Percentiles rank a stretch among this genome's conserved stretches.
Conservation (phyloP, 2,329 filamentous ascomycete species). For the Sarocladium oryzae region DNA sequence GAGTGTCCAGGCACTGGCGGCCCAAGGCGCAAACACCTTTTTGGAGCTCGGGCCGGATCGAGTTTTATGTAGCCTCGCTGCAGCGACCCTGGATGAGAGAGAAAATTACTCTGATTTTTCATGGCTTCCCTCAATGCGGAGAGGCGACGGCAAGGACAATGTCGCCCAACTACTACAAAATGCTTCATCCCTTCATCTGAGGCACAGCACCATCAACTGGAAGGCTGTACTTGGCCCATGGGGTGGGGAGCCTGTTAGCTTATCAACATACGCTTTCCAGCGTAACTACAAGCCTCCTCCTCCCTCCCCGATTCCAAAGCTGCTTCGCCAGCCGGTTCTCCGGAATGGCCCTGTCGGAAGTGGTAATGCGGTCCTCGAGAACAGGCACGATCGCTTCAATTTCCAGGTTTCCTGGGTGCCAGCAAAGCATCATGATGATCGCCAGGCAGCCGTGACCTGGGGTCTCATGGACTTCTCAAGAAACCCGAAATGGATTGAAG, state of each 20-base stretch:
- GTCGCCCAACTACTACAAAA: conserved; percentile 16
- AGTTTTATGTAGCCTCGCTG: conserved; percentile 23
- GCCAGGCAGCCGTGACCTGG: conserved; percentile 6
- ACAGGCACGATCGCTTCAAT: conserved; percentile 1
- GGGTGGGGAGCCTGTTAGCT: conserved; percentile 18
- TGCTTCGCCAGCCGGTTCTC: not conserved
- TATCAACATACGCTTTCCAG: conserved; percentile 27
- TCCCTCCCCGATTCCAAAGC: not conserved
- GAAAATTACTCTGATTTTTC: not conserved
- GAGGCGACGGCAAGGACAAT: conserved; percentile 10
- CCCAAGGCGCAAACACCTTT: conserved; percentile 20
- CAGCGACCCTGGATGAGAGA: conserved; percentile 16
- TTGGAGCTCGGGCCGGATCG: conserved; percentile 23
- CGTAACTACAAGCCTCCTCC: conserved; percentile 11
- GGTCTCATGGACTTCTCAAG: conserved; percentile 8
- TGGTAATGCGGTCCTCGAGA: not conserved
- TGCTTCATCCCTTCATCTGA: conserved; percentile 19
- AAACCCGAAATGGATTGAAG: conserved; percentile 1
- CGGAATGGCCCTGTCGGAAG: not conserved
- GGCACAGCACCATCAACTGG: conserved; percentile 23
- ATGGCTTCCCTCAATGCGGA: not conserved
- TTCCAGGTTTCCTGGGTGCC: conserved; percentile 6
- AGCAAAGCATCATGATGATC: not conserved
- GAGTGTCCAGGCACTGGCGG: conserved; percentile 18
- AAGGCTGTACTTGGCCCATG: conserved; percentile 21